Evolutionary conservation across 208 protist species (phyloP).

Genomic region (Wallacemonas sp.): DNA sequence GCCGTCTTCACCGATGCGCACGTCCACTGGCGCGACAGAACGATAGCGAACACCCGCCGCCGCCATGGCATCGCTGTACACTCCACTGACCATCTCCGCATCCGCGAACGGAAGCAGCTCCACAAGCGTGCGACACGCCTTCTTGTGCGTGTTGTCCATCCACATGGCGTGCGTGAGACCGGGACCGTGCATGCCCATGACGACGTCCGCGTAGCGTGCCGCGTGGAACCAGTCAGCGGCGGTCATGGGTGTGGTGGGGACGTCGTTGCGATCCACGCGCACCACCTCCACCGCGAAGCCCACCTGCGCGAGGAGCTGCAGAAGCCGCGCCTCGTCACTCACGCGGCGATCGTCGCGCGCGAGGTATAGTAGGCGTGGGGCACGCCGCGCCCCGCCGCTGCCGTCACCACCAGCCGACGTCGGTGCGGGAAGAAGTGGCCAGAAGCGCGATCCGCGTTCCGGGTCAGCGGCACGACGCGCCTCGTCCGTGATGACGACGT

Average conservation of each 20-base stretch:
- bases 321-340: slow-evolving; percentile 22
- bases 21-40: slow-evolving; percentile 21
- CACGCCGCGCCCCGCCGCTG: too few relatives aligned
- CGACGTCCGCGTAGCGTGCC: slow-evolving; percentile 40
- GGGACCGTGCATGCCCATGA: slow-evolving; percentile 42
- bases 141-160: slow-evolving; percentile 34
- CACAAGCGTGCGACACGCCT: slow-evolving; percentile 25
- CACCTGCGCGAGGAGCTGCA: slow-evolving; percentile 18
- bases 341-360: slow-evolving; percentile 30
- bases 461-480: slow-evolving; percentile 10
- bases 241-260: background rate
- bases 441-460: background rate
- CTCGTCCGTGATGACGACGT: background rate
- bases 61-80: slow-evolving; percentile 6
- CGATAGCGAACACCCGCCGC: slow-evolving; percentile 20
- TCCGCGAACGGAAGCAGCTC: slow-evolving; percentile 41
- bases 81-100: slow-evolving; percentile 16
- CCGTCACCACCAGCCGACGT: too few relatives aligned
- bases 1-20: slow-evolving; percentile 6
- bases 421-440: too few relatives aligned
- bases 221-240: slow-evolving; percentile 40
- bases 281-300: slow-evolving; percentile 46
- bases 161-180: slow-evolving; percentile 34
- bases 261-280: slow-evolving; percentile 6
- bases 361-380: slow-evolving; percentile 36